A percentile compares a stretch with the other conserved stretches of the same genome.
Evolutionary conservation across 2,329 filamentous ascomycete genomes (phyloP).

Genomic region (Dactylellina parvicollis): DNA sequence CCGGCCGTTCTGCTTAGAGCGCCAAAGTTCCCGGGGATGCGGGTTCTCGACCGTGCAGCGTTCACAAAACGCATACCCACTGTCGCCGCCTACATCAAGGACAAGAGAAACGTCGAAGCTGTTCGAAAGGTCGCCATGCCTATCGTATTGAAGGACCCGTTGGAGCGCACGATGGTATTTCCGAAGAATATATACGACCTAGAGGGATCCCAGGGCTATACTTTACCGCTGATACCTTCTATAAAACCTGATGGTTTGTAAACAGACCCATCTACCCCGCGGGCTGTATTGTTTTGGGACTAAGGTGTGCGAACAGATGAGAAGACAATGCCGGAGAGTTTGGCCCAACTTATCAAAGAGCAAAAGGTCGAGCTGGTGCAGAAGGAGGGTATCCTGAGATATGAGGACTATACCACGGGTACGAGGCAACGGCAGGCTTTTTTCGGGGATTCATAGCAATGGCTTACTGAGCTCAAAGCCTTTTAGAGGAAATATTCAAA

Average conservation of each 20-base stretch:
- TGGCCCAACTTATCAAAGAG: slow-evolving; percentile 34
- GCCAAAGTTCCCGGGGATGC: slow-evolving; percentile 57
- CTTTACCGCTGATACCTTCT: slow-evolving; percentile 29
- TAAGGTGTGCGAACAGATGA: slow-evolving; percentile 13
- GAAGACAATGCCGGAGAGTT: slow-evolving; percentile 26
- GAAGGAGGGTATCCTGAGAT: slow-evolving; percentile 51
- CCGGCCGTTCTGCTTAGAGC: slow-evolving; percentile 38
- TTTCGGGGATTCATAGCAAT: no score
- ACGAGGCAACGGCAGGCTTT: not conserved
- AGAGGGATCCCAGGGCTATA: slow-evolving; percentile 23
- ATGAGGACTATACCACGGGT: slow-evolving; percentile 52
- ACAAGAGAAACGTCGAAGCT: slow-evolving; percentile 77
- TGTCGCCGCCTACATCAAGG: slow-evolving; percentile 79
- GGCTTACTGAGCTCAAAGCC: slow-evolving; percentile 22
- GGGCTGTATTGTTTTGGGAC: slow-evolving; percentile 25
- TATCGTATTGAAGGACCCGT: slow-evolving; percentile 61
- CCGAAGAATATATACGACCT: slow-evolving; percentile 17
- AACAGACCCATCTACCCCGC: not conserved
- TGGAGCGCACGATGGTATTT: slow-evolving; percentile 12
- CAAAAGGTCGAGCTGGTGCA: slow-evolving; percentile 17
- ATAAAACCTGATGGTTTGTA: slow-evolving; percentile 67
- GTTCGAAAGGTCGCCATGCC: slow-evolving; percentile 68
- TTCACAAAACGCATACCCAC: slow-evolving; percentile 81
- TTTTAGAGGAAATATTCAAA: slow-evolving; percentile 73
- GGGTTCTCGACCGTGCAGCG: slow-evolving; percentile 79